Evolutionary conservation across 2,329 filamentous ascomycete species (phyloP).

Genomic region (Fusarium subtropicale): DNA sequence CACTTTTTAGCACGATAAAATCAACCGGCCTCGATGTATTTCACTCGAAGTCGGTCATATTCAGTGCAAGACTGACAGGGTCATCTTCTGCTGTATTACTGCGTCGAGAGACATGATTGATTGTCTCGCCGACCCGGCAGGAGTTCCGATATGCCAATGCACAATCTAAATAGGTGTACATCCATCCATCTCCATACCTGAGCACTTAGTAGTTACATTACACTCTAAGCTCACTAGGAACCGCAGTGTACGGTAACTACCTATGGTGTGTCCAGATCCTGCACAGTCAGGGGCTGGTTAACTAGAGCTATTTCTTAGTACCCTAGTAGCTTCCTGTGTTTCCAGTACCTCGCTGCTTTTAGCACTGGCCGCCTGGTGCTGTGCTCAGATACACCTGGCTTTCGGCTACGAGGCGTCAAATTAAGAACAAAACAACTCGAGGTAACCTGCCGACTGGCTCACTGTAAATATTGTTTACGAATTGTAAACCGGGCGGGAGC

Average conservation of each 20-base stretch:
- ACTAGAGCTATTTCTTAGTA: background rate
- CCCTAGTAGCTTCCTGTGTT: conserved; percentile 4
- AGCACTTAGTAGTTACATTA: background rate
- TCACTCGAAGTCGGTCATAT: conserved; percentile 69
- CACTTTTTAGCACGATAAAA: conserved; percentile 69
- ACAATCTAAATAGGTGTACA: background rate
- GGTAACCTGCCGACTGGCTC: conserved; percentile 16
- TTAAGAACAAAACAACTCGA: conserved; percentile 1
- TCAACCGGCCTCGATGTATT: conserved; percentile 66
- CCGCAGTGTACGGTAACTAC: background rate
- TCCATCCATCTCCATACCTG: background rate
- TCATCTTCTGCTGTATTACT: conserved; percentile 43
- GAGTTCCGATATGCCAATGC: conserved; percentile 49
- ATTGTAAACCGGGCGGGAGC: background rate
- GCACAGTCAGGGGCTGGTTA: conserved; percentile 12
- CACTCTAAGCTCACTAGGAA: background rate
- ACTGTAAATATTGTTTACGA: background rate
- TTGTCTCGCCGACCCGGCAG: conserved; percentile 46
- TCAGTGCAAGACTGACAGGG: conserved; percentile 66
- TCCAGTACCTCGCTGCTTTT: conserved; percentile 7
- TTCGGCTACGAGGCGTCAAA: background rate
- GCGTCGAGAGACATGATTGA: conserved; percentile 37
- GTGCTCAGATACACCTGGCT: background rate
- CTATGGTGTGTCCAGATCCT: conserved; percentile 19
- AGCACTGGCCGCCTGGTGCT: background rate